Conservation (phyloP, 148 eudicot genomes). For the Limonium bicolor region DNA sequence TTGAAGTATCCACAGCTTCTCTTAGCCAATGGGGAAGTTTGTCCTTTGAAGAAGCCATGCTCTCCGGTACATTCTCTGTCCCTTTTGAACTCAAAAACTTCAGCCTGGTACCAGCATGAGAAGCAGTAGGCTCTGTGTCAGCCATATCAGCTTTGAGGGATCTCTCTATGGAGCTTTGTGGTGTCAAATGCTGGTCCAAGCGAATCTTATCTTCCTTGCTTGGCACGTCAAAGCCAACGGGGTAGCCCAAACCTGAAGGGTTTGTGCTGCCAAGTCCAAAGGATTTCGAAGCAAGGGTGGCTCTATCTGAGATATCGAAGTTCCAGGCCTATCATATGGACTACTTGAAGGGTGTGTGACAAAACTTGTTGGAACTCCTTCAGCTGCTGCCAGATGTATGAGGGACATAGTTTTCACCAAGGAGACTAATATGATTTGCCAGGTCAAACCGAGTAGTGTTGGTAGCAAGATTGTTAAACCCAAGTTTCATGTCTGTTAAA, state of each 20-base stretch:
- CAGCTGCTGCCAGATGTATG: conserved; percentile 30
- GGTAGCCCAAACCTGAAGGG: neutral
- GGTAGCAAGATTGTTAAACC: conserved; percentile 38
- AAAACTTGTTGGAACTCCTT: conserved; percentile 22
- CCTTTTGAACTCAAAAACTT: conserved; percentile 21
- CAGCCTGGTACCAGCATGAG: conserved; percentile 12
- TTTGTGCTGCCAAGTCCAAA: conserved; percentile 19
- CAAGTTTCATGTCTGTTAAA: conserved; percentile 81
- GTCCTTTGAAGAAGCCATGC: conserved; percentile 31
- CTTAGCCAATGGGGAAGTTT: conserved; percentile 97
- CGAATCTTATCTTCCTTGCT: conserved; percentile 16
- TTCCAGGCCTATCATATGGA: conserved; percentile 28
- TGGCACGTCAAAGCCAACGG: conserved; percentile 15
- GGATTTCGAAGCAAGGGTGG: conserved; percentile 22
- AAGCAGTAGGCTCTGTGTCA: conserved; percentile 12
- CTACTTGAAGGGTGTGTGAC: conserved; percentile 27
- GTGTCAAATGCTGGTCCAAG: conserved; percentile 10
- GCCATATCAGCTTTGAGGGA: conserved; percentile 15
- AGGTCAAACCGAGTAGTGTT: conserved; percentile 24
- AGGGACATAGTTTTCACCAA: conserved; percentile 17
- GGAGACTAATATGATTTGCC: conserved; percentile 20
- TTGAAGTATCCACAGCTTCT: conserved; percentile 66
- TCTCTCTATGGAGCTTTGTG: too few species aligned
- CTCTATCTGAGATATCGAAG: conserved; percentile 33
- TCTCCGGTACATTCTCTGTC: conserved; percentile 30